phyloP scores from a whole-genome alignment of 768 basidiomycete species.

The Lepiota brunneoincarnata region DNA sequence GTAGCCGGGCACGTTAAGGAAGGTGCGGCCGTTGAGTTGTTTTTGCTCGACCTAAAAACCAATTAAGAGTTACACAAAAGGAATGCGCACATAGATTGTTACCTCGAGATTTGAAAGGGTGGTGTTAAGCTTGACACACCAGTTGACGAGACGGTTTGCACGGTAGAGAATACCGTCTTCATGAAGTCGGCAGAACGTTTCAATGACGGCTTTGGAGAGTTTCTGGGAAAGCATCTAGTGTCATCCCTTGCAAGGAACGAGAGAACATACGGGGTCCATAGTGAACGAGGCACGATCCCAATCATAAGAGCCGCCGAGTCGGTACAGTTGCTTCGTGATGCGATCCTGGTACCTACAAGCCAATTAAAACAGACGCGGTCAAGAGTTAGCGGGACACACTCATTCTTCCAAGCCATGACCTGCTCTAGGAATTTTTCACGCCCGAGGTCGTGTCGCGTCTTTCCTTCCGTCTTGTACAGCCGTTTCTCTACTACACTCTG shows the following conservation, averaged over 20 bases:
- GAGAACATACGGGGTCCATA: constrained; percentile 72
- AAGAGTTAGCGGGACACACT: constrained; percentile 48
- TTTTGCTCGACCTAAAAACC: constrained; percentile 82
- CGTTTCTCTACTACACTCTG: constrained; percentile 97
- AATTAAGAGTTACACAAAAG: background rate
- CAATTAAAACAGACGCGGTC: background rate
- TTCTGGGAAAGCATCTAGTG: constrained; percentile 32
- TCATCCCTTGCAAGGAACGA: background rate
- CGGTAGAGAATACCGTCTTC: constrained; percentile 93
- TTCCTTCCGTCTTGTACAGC: constrained; percentile 76
- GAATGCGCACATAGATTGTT: constrained; percentile 10
- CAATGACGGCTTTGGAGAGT: constrained; percentile 84
- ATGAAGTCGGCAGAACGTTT: constrained; percentile 87
- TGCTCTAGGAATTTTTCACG: constrained; percentile 87
- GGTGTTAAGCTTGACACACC: constrained; percentile 96
- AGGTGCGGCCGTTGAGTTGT: constrained; percentile 77
- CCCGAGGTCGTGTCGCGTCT: constrained; percentile 92
- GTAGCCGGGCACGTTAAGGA: constrained; percentile 92
- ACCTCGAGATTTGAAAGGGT: constrained; percentile 98
- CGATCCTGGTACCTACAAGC: constrained; percentile 78
- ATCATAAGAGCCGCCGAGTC: constrained; percentile 92
- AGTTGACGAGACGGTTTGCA: constrained; percentile 95
- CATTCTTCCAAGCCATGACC: constrained; percentile 96
- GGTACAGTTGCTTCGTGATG: constrained; percentile 84
- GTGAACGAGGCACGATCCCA: constrained; percentile 96